Conservation (phyloP, 169 alveolate species). For the Plasmodium relictum region DNA sequence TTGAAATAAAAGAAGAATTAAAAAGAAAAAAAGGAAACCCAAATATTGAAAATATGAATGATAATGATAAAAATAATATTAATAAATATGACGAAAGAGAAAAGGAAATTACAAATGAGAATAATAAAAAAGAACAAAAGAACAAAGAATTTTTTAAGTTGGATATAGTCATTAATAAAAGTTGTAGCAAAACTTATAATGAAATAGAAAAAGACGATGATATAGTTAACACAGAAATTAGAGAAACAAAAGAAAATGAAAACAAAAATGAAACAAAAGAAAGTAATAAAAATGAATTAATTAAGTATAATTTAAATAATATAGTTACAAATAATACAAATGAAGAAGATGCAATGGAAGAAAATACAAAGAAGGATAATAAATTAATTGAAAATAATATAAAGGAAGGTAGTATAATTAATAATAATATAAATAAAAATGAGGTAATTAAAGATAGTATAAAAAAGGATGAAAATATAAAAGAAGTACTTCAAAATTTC, state of each 20-base stretch:
- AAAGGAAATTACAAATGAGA: neutral
- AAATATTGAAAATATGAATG: neutral
- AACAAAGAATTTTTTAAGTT: neutral
- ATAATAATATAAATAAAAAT: neutral
- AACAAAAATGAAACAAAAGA: neutral
- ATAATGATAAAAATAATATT: neutral
- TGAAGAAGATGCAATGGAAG: neutral
- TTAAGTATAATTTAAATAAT: too few species aligned
- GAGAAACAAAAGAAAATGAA: neutral
- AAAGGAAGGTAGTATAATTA: neutral
- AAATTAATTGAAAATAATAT: neutral
- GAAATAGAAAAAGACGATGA: neutral
- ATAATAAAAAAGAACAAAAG: neutral
- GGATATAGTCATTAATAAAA: neutral
- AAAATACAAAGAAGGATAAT: neutral
- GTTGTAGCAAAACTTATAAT: neutral
- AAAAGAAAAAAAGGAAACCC: neutral
- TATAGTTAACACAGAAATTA: neutral
- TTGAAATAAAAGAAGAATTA: constrained; percentile 16
- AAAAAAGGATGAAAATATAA: neutral
- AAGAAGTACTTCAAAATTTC: neutral
- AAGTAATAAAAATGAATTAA: too few species aligned
- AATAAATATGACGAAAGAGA: neutral
- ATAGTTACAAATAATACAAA: neutral
- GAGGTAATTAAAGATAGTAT: constrained; percentile 1